Conservation (phyloP, 176 grass and related monocot species). For the Dendrocalamus sinicus region DNA sequence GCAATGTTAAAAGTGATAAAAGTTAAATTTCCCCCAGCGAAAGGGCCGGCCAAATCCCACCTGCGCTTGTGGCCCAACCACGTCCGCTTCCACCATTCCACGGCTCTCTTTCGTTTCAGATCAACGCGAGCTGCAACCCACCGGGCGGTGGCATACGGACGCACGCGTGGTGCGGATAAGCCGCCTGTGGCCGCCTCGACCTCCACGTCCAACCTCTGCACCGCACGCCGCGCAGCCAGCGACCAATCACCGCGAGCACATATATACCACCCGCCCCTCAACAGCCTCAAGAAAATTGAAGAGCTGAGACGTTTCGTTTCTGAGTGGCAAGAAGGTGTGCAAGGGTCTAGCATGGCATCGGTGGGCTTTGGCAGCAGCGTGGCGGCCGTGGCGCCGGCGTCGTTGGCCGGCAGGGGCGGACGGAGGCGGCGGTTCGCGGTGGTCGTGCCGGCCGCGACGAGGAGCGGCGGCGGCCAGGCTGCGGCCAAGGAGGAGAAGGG, state of each 20-base stretch:
- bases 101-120: background rate
- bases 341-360: slow-evolving; percentile 43
- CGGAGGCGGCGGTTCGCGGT: background rate
- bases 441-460: slow-evolving; percentile 33
- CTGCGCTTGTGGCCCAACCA: slow-evolving; percentile 13
- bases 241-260: background rate
- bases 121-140: slow-evolving; percentile 27
- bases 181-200: slow-evolving; percentile 54
- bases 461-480: slow-evolving; percentile 1
- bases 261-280: background rate
- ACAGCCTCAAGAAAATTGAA: slow-evolving; percentile 6
- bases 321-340: background rate
- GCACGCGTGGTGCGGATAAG: slow-evolving; percentile 53
- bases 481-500: slow-evolving; percentile 65
- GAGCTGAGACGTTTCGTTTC: background rate
- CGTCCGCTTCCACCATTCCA: slow-evolving; percentile 14
- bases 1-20: no score
- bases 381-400: slow-evolving; percentile 47
- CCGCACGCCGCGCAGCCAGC: background rate
- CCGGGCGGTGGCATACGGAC: slow-evolving; percentile 25
- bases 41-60: background rate
- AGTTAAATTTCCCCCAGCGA: no score
- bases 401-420: background rate
- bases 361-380: slow-evolving; percentile 54
- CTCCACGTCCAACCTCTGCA: slow-evolving; percentile 20